A percentile compares a stretch with the other conserved stretches of the same genome.
Conservation (phyloP, 164 flowering plant genomes). For the Aristolochia fimbriata region DNA sequence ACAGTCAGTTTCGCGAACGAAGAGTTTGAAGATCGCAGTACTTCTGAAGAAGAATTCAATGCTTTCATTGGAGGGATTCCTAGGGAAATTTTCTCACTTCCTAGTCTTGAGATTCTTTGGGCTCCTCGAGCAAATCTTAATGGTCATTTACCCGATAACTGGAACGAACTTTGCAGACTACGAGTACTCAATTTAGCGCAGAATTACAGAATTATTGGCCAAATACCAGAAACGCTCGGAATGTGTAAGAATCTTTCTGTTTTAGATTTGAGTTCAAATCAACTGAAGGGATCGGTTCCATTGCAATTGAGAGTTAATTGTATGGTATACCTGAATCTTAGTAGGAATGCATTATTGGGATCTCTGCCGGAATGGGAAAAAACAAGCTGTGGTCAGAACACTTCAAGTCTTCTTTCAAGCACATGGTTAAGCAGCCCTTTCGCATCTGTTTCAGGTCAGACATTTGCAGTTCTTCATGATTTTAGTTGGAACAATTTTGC, state of each 20-base stretch:
- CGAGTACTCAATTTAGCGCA: slow-evolving; percentile 46
- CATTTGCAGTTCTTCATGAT: slow-evolving; percentile 33
- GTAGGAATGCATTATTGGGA: slow-evolving; percentile 44
- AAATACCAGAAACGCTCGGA: slow-evolving; percentile 33
- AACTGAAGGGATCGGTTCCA: slow-evolving; percentile 36
- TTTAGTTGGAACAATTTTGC: slow-evolving; percentile 50
- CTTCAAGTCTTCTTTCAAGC: slow-evolving; percentile 12
- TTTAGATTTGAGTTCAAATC: slow-evolving; percentile 60
- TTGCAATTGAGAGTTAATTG: slow-evolving; percentile 39
- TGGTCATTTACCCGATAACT: slow-evolving; percentile 38
- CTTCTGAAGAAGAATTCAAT: slow-evolving; percentile 42
- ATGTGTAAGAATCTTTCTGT: slow-evolving; percentile 40
- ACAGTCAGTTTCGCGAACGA: slow-evolving; percentile 22
- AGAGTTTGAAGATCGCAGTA: slow-evolving; percentile 6
- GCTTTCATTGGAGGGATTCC: slow-evolving; percentile 54
- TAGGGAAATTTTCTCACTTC: slow-evolving; percentile 29
- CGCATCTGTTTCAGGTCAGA: slow-evolving; percentile 2
- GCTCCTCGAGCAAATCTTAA: slow-evolving; percentile 64
- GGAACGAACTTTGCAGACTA: slow-evolving; percentile 33
- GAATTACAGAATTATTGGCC: slow-evolving; percentile 36
- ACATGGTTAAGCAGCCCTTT: slow-evolving; percentile 11
- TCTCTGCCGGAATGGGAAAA: slow-evolving; percentile 27
- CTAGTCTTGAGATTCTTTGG: slow-evolving; percentile 50
- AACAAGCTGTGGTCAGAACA: slow-evolving; percentile 20
- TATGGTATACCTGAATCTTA: slow-evolving; percentile 54